These are phyloP conservation scores for Corchorus olitorius DNA, from an alignment of 345 rosid genomes.

Conservation along the genomic window DNA sequence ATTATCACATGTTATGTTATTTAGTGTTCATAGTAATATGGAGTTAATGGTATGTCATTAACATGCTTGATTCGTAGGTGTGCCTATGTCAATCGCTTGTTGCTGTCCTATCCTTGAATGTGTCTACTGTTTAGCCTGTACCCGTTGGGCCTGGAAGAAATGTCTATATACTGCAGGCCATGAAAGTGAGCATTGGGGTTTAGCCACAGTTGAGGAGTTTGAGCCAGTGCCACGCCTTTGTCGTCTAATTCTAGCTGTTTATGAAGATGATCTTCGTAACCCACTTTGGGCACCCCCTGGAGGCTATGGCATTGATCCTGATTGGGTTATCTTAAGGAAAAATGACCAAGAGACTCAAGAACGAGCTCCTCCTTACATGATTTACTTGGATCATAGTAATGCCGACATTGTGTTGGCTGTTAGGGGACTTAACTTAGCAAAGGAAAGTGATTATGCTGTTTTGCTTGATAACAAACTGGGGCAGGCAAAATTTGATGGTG, in stretches of 20 bases:
- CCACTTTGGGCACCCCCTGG: constrained; percentile 91
- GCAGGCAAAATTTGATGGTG: constrained; percentile 86
- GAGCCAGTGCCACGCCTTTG: constrained; percentile 80
- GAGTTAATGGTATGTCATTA: not conserved
- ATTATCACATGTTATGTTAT: not conserved
- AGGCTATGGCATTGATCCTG: constrained; percentile 79
- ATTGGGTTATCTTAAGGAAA: constrained; percentile 60
- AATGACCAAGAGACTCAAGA: constrained; percentile 70
- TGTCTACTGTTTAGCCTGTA: constrained; percentile 86
- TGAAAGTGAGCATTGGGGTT: constrained; percentile 89
- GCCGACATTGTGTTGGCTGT: constrained; percentile 64
- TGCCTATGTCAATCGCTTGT: constrained; percentile 77
- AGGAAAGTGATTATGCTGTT: constrained; percentile 83
- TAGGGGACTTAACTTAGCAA: constrained; percentile 85
- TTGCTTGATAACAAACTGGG: constrained; percentile 87
- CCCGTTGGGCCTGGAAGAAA: constrained; percentile 87
- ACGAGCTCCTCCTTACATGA: constrained; percentile 70
- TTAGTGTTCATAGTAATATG: not conserved
- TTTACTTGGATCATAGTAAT: constrained; percentile 75
- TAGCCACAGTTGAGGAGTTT: constrained; percentile 74
- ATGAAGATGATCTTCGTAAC: constrained; percentile 74
- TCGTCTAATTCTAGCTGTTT: constrained; percentile 66
- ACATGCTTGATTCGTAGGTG: constrained; percentile 43
- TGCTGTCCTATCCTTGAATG: constrained; percentile 84
- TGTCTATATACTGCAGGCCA: constrained; percentile 87